A percentile compares a stretch with the other conserved stretches of the same genome.
Conservation (phyloP, 495 filamentous ascomycete genomes). For the Podospora australis region DNA sequence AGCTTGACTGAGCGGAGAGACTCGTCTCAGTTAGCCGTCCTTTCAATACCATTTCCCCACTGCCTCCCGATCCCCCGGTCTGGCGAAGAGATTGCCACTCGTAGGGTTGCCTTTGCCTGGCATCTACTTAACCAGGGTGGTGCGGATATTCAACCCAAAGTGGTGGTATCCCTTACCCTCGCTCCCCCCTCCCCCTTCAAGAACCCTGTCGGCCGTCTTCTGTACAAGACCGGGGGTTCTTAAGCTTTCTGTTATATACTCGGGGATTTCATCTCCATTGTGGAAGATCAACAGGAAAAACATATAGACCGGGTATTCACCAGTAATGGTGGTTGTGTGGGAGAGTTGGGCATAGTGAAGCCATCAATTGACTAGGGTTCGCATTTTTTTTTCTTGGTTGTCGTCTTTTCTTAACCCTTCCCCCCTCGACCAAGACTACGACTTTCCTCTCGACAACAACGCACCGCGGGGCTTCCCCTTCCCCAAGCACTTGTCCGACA, state of each 20-base stretch:
- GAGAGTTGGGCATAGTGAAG: conserved; percentile 9
- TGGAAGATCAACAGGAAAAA: conserved; percentile 10
- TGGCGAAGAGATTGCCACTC: conserved; percentile 18
- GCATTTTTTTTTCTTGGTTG: conserved; percentile 7
- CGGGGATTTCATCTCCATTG: conserved; percentile 10
- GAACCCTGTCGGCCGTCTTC: not conserved
- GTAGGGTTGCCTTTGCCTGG: conserved; percentile 15
- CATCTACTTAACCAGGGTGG: conserved; percentile 6
- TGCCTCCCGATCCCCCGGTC: conserved; percentile 2
- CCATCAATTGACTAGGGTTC: conserved; percentile 8
- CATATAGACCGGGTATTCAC: conserved; percentile 17
- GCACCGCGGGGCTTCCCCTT: not conserved
- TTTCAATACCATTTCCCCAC: conserved; percentile 3
- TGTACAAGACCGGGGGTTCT: conserved; percentile 1
- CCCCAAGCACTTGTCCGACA: not conserved
- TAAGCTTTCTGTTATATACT: conserved; percentile 7
- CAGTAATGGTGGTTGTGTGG: conserved; percentile 13
- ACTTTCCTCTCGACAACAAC: not conserved
- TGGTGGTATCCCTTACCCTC: conserved; percentile 7
- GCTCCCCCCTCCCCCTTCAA: not conserved
- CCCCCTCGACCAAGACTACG: conserved; percentile 17
- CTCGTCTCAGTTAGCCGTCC: conserved; percentile 7
- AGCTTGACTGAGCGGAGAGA: conserved; percentile 5
- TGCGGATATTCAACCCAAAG: conserved; percentile 19
- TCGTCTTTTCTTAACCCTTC: not conserved